Conservation (phyloP, 208 protist species). For the Leishmania braziliensis region DNA sequence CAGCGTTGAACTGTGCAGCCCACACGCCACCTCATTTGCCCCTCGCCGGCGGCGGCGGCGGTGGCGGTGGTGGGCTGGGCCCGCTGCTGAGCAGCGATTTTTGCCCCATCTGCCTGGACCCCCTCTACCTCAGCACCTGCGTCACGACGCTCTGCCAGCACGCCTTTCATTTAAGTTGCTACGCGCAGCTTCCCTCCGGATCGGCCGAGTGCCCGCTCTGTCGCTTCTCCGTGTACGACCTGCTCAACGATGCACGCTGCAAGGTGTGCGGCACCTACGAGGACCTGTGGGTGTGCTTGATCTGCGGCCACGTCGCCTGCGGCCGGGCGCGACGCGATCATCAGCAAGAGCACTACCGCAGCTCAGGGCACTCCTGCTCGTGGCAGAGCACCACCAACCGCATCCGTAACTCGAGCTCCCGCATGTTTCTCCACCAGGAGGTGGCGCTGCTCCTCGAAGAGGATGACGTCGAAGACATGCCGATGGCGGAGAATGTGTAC, state of each 20-base stretch:
- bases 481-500: not conserved
- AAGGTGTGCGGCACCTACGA: slow-evolving; percentile 67
- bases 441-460: slow-evolving; percentile 66
- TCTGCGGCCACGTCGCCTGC: slow-evolving; percentile 82
- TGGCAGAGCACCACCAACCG: slow-evolving; percentile 74
- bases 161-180: slow-evolving; percentile 73
- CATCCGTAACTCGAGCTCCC: slow-evolving; percentile 63
- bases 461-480: slow-evolving; percentile 7
- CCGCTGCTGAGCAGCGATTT: slow-evolving; percentile 24
- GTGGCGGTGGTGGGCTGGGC: not conserved
- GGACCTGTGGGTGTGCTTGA: slow-evolving; percentile 86
- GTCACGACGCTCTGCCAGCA: slow-evolving; percentile 80
- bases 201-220: slow-evolving; percentile 77
- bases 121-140: slow-evolving; percentile 34
- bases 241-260: slow-evolving; percentile 75
- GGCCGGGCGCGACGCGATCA: slow-evolving; percentile 61
- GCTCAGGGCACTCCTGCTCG: slow-evolving; percentile 70
- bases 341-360: slow-evolving; percentile 55
- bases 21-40: slow-evolving; percentile 9
- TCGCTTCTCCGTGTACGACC: slow-evolving; percentile 74
- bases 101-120: slow-evolving; percentile 80
- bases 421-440: slow-evolving; percentile 81
- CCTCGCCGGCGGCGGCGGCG: not conserved
- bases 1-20: not conserved
- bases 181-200: slow-evolving; percentile 48